Percentiles rank a stretch among this genome's conserved stretches.
Evolutionary conservation across 2,329 filamentous ascomycete genomes (phyloP).

Genomic region (Myriosclerotinia curreyana): DNA sequence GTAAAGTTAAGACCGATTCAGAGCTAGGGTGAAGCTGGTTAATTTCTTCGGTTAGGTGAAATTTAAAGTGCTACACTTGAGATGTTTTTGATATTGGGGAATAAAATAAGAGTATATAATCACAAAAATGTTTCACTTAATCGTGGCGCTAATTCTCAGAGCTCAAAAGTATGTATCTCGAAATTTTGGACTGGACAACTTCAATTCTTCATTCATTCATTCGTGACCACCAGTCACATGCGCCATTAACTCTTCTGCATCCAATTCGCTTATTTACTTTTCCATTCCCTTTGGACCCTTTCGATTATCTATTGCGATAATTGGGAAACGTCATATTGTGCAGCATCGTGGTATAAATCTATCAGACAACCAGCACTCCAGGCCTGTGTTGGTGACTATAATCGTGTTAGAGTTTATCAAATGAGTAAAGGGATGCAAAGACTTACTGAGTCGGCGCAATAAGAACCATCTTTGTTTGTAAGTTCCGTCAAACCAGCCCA

Average conservation of each 20-base stretch:
- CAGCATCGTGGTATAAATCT: conserved; percentile 92
- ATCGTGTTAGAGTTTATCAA: conserved; percentile 26
- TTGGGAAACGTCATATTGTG: conserved; percentile 40
- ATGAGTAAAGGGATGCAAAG: conserved; percentile 25
- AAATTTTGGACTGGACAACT: too few species aligned
- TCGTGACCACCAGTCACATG: neutral
- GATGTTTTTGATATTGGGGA: too few species aligned
- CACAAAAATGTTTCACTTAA: too few species aligned
- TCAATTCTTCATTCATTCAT: neutral
- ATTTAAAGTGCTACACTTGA: too few species aligned
- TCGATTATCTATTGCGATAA: conserved; percentile 17
- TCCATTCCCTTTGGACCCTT: neutral
- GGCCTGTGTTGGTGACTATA: conserved; percentile 84
- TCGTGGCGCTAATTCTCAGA: too few species aligned
- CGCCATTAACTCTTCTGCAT: neutral
- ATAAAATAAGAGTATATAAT: too few species aligned
- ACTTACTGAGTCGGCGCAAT: conserved; percentile 84
- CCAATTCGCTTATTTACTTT: neutral
- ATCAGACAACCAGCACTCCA: conserved; percentile 96
- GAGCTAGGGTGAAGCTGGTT: too few species aligned
- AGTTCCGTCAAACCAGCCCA: conserved; percentile 94
- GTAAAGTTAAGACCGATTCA: too few species aligned
- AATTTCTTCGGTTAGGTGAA: too few species aligned
- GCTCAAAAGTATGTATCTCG: too few species aligned
- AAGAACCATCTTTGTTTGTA: conserved; percentile 82